Base-by-base conservation (phyloP, 2,329 filamentous ascomycete genomes). In the Pestalotiopsis sp. region DNA sequence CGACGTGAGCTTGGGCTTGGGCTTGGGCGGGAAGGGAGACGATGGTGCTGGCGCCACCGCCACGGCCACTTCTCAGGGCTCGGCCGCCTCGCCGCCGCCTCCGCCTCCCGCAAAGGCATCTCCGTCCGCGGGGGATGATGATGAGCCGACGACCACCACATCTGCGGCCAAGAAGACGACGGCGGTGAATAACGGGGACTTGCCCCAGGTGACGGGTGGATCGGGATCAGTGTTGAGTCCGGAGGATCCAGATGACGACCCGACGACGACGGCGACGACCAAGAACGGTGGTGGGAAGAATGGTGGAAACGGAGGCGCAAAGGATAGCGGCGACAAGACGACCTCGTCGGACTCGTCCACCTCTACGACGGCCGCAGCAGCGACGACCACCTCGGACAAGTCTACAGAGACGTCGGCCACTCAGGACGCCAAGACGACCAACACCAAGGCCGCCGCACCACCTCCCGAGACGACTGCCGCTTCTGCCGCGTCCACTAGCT, bases 201-300 rank as follows among this genome's bases (percentile, higher is more conserved):
- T 68, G 38, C 68, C 66, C 9, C 27, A 17, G 2, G 49, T 27
- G 14, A 69, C 68, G 9, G 39, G 39, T 41, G 27, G 56, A 17
- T 39, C 68, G 27, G 64, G 38, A 4, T 56, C 45, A 20, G 66
- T 66, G 20, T 39, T 62, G 60, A 69, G 65, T 56, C 68, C 68
- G 20, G 68, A 25, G 38, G 63, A 57, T 25, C 64, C 68, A 2
- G 65, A 64, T 56, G 60, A 63, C 14, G 45, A 64, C 31, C 31
- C 25, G 45, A 58, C 27, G 36, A 64, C n/a, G 17, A 39, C 59
- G 14, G 38, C 59, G 7, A 66, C 64, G 20, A 58, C 41, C 14
- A 14, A 56, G 25, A 45, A 58, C 20, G 63, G 31, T 52, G 41
- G 38, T 36, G 41, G 38, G 20, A 64, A 45, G 36, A 66, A 56